These are phyloP conservation scores for Hemisphaericaspora nanyangensis DNA, from an alignment of 805 yeast species.

Conservation along the genomic window DNA sequence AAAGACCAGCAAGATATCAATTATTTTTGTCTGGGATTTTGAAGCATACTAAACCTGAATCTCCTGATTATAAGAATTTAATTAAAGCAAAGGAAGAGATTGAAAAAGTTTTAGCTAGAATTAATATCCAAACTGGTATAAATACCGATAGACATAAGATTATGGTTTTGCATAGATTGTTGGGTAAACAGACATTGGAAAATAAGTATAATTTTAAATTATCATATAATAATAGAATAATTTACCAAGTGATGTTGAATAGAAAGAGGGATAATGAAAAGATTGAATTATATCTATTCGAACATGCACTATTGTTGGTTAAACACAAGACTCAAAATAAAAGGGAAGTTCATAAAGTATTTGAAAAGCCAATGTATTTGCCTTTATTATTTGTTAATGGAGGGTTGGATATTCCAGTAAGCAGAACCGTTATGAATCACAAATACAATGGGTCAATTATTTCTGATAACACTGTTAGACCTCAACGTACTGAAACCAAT, in stretches of 20 bases:
- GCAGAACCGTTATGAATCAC: slow-evolving; percentile 39
- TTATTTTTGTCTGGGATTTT: slow-evolving; percentile 75
- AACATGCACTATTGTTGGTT: slow-evolving; percentile 81
- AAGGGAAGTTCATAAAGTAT: slow-evolving; percentile 87
- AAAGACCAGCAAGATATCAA: slow-evolving; percentile 94
- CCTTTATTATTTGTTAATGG: slow-evolving; percentile 72
- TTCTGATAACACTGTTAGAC: slow-evolving; percentile 30
- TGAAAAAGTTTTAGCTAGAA: slow-evolving; percentile 68
- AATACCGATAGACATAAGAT: slow-evolving; percentile 90
- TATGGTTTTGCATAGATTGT: slow-evolving; percentile 57
- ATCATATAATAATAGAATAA: slow-evolving; percentile 75
- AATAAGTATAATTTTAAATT: slow-evolving; percentile 85
- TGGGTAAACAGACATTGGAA: slow-evolving; percentile 72
- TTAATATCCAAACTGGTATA: slow-evolving; percentile 87
- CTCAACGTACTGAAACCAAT: slow-evolving; percentile 21
- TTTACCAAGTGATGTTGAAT: slow-evolving; percentile 68
- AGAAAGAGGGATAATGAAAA: slow-evolving; percentile 74
- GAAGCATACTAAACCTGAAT: slow-evolving; percentile 74
- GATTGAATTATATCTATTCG: slow-evolving; percentile 82
- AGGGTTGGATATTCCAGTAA: slow-evolving; percentile 72
- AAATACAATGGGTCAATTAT: slow-evolving; percentile 34
- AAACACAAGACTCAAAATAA: slow-evolving; percentile 83
- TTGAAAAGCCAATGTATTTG: slow-evolving; percentile 81
- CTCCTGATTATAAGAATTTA: slow-evolving; percentile 67
- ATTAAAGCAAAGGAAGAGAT: slow-evolving; percentile 72